A percentile compares a stretch with the other conserved stretches of the same genome.
Evolutionary conservation across 1,139 yeast genomes (phyloP).

Genomic region (Waltiozyma sp.): DNA sequence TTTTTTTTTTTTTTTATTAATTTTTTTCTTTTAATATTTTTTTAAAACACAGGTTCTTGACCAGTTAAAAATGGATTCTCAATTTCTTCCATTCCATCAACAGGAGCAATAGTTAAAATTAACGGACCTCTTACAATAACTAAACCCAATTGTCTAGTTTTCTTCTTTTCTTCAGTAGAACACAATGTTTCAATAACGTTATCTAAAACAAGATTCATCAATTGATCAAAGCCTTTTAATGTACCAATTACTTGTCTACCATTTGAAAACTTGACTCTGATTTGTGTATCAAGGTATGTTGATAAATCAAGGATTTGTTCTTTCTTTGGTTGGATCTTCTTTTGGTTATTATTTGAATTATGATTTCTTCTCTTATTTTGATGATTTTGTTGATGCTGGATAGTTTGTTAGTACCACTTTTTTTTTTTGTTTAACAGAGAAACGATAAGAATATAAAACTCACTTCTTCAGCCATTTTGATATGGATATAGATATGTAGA

Average conservation of each 20-base stretch:
- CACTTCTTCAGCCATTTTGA: slow-evolving; percentile 2
- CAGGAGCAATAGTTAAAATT: slow-evolving; percentile 71
- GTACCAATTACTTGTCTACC: slow-evolving; percentile 73
- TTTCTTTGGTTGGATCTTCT: slow-evolving; percentile 63
- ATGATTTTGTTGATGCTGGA: slow-evolving; percentile 9
- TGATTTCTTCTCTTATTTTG: slow-evolving; percentile 14
- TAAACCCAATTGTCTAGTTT: slow-evolving; percentile 56
- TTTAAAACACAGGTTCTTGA: slow-evolving; percentile 1
- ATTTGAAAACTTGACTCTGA: slow-evolving; percentile 78
- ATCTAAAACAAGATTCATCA: slow-evolving; percentile 88
- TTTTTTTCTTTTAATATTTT: neutral
- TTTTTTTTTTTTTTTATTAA: too few relatives aligned
- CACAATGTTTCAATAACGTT: slow-evolving; percentile 67
- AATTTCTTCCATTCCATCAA: slow-evolving; percentile 71
- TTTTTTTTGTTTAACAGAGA: too few relatives aligned
- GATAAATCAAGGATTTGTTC: slow-evolving; percentile 82
- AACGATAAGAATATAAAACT: neutral
- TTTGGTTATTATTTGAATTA: slow-evolving; percentile 22
- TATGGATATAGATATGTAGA: too few relatives aligned
- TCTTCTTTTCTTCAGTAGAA: slow-evolving; percentile 46
- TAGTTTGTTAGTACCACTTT: too few relatives aligned
- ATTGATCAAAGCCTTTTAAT: slow-evolving; percentile 82
- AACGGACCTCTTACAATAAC: slow-evolving; percentile 86
- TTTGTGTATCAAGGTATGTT: slow-evolving; percentile 61
- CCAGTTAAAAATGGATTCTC: slow-evolving; percentile 45